Evolutionary conservation across 1,139 yeast genomes (phyloP), one percentile per base, ranked within the genome.

Genomic region (Protomyces lactucae-debilis): DNA sequence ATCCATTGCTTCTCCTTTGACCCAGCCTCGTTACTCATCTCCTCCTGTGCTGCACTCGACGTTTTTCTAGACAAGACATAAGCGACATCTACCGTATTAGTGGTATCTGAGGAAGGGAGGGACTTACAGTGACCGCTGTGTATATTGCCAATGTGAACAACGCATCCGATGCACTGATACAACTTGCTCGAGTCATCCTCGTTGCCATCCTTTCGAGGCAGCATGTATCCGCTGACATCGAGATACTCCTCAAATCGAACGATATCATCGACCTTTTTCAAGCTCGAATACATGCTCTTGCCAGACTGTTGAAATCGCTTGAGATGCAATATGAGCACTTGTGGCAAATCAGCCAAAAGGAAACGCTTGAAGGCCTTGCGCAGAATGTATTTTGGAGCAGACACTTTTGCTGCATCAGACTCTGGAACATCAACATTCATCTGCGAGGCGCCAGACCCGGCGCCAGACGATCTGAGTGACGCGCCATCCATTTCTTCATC

Each of bases 351-450:
- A 32, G 64, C 64, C 32, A 66, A 37, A 32, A 66, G 40, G 32
- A 66, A 61, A 8, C 68, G 60, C 43, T 61, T 66, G 53, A 57
- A 66, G n/a, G 68, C 68, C 36, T 54, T 56, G 10, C 67, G 57
- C 48, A 60, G 32, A 40, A 60, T 40, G 45, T 59, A 55, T 36
- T 52, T 59, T 12, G 61, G 61, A 25, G 53, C 23, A 28, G 39
- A 28, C 6, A 23, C 51, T n/a, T 40, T 40, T 3, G 12, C 14
- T 1, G 57, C 14, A n/a, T 21, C 16, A 12, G 10, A 9, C 23
- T 21, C 37, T 28, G 39, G 14, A 5, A 37, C 43, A 52, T 52
- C 55, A 32, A n/a, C 25, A 3, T 21, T 23, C 28, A 21, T 52
- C 52, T 52, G 57, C 12, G 43, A 39, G 16, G 45, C 14, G 14